Percentiles rank a stretch among this genome's conserved stretches.
Conservation (phyloP, 805 yeast species). For the Saccharomycopsis selenospora region DNA sequence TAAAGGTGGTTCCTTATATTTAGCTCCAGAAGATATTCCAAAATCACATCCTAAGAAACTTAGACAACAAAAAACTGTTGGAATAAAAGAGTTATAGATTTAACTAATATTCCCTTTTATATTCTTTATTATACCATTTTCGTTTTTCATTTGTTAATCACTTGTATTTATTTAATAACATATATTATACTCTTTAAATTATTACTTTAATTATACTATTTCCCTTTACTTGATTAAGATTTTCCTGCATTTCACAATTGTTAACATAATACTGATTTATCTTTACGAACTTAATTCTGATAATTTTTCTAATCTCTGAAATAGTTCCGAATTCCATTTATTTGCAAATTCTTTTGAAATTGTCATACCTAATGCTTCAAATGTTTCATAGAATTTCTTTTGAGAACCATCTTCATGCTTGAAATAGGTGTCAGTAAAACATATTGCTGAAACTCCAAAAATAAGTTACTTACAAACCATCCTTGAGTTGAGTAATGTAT, state of each 20-base stretch:
- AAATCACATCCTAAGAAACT: background rate
- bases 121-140: background rate
- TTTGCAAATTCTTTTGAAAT: constrained; percentile 3
- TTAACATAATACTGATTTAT: background rate
- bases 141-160: background rate
- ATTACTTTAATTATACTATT: too few relatives aligned
- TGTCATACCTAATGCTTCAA: constrained; percentile 14
- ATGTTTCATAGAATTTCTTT: constrained; percentile 6
- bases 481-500: background rate
- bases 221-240: too few relatives aligned
- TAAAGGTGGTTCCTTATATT: background rate
- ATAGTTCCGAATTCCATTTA: constrained; percentile 5
- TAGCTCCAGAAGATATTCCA: background rate
- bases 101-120: background rate
- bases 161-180: too few relatives aligned
- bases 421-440: too few relatives aligned
- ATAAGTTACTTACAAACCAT: too few relatives aligned
- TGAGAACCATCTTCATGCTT: background rate
- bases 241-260: too few relatives aligned
- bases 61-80: background rate
- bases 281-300: background rate
- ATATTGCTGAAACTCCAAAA: too few relatives aligned
- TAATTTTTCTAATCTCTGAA: background rate
- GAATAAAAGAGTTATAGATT: background rate
- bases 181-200: too few relatives aligned